Conservation (phyloP, 768 basidiomycete species). For the Tulasnella sp. region DNA sequence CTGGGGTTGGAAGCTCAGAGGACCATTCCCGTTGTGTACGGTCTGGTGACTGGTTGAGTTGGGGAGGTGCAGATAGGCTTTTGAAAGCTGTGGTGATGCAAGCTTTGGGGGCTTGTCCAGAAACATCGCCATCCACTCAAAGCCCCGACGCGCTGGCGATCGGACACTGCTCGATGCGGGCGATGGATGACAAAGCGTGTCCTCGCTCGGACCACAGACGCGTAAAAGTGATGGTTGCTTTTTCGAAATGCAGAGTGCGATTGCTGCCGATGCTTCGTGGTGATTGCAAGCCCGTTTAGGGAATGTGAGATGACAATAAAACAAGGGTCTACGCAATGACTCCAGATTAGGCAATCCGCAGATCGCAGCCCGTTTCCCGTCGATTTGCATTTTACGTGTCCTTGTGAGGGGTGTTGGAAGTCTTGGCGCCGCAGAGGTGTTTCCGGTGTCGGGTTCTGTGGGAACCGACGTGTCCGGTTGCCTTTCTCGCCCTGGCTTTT, state of each 20-base stretch:
- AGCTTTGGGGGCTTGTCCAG: not conserved
- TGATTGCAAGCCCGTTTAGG: not conserved
- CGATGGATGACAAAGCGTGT: not conserved
- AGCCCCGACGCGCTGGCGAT: not conserved
- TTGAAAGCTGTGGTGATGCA: too few species aligned
- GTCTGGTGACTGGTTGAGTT: not conserved
- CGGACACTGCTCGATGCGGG: not conserved
- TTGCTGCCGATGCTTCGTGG: too few species aligned
- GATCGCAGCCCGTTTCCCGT: too few species aligned
- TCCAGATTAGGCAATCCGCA: not conserved
- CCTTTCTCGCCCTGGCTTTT: not conserved
- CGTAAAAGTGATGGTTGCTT: not conserved
- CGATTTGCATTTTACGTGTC: not conserved
- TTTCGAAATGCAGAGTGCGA: not conserved
- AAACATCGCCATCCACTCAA: not conserved
- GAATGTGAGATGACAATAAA: not conserved
- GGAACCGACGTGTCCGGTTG: constrained; percentile 2
- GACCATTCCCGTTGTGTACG: too few species aligned
- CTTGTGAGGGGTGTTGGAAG: not conserved
- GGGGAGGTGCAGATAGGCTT: not conserved
- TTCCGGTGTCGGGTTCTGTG: not conserved
- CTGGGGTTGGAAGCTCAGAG: too few species aligned
- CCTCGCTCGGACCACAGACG: not conserved
- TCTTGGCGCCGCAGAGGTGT: not conserved
- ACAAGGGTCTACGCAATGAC: not conserved